Evolutionary conservation across 75 land plant genomes (phyloP), one percentile per base, ranked within the genome.

Genomic region (Selaginella tamariscina): DNA sequence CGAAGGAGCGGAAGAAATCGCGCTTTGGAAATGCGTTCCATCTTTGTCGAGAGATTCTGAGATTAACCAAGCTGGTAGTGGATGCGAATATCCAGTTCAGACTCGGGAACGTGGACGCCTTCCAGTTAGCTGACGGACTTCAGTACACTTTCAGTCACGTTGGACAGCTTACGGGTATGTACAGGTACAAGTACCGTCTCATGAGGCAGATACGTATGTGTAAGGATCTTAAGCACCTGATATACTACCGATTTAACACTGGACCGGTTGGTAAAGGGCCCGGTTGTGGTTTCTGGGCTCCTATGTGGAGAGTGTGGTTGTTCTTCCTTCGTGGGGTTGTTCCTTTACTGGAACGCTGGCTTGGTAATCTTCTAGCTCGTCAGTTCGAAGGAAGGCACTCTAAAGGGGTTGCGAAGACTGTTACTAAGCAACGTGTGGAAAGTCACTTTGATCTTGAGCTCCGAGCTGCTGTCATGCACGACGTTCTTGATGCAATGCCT

Each of bases 261-360:
- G 98, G 98, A 5, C 98, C 98, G 66, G 98, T 94, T 63, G 98
- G 98, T 9, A 94, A 94, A 67, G 98, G 98, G 0, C 98, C 98
- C 71, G 98, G 98, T 49, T 94, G 98, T 87, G 98, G 98, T 13
- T 87, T 94, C 63, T 94, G 98, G 98, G 98, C 98, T 1, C 98
- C 98, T 1, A 94, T 94, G 98, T 94, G 98, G 98, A 84, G 98
- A 33, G 98, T 94, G 0, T 94, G 98, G 98, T 56, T 94, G 70
- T 94, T 94, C 66, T 94, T 94, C 78, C 91, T 94, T 62, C 88
- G 98, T 66, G 98, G 98, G 54, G 93, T 94, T 56, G 98, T 94
- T 2, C 98, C 98, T 64, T 70, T 94, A 49, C 71, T 94, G 56
- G 98, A 94, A 73, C 77, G 98, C 65, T 94, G 98, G 98, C 82